Percentiles rank a stretch among this genome's conserved stretches.
Evolutionary conservation across 331 rosid genomes (phyloP).

Genomic region (Saraca asoca): DNA sequence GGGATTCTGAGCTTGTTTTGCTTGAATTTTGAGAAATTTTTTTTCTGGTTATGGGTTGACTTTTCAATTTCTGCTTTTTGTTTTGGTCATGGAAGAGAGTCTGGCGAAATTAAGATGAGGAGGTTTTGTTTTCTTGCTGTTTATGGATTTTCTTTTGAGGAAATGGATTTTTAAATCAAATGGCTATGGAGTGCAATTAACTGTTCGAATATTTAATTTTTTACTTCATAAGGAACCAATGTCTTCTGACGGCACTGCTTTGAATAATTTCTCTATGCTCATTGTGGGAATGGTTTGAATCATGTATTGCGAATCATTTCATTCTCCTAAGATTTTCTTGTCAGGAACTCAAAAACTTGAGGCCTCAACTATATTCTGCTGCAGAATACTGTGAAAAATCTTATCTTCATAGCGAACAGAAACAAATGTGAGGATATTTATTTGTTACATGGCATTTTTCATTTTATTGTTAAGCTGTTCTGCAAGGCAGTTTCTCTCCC

Average conservation of each 20-base stretch:
- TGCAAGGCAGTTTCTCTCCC: slow-evolving; percentile 8
- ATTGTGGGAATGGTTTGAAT: slow-evolving; percentile 27
- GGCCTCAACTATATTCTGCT: slow-evolving; percentile 96
- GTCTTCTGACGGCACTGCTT: background rate
- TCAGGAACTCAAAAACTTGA: slow-evolving; percentile 92
- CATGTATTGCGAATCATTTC: slow-evolving; percentile 22
- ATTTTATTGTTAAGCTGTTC: background rate
- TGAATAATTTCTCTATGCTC: slow-evolving; percentile 9
- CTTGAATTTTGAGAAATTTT: background rate
- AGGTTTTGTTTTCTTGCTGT: background rate
- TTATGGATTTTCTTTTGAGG: slow-evolving; percentile 5
- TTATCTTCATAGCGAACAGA: slow-evolving; percentile 74
- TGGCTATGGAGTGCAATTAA: no score
- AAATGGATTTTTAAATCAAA: no score
- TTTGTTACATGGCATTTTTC: background rate
- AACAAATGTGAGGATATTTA: slow-evolving; percentile 63
- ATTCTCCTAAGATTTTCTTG: slow-evolving; percentile 29
- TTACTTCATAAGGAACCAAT: no score
- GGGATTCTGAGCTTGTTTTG: slow-evolving; percentile 28
- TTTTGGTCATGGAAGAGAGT: slow-evolving; percentile 11
- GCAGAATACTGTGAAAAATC: slow-evolving; percentile 94
- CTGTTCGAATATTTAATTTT: no score
- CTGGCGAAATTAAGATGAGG: background rate
- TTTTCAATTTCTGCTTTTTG: background rate
- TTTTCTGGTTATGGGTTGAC: background rate